Conservation (phyloP, 192 early-diverging fungal species). For the Entophlyctis luteolus region DNA sequence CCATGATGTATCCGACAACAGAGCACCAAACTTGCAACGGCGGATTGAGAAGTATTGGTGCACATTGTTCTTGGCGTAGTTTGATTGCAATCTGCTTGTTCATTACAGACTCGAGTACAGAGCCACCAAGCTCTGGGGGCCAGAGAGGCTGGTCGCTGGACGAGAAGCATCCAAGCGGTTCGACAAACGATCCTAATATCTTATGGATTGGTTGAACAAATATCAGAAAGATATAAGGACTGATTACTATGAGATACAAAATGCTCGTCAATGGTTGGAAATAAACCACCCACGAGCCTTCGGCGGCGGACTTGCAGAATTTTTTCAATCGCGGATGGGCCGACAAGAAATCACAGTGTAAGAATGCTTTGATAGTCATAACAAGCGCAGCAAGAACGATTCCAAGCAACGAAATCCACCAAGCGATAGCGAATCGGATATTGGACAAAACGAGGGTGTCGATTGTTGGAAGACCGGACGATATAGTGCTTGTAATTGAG, state of each 20-base stretch:
- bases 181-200: slow-evolving; percentile 28
- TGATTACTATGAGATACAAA: slow-evolving; percentile 23
- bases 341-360: background rate
- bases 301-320: background rate
- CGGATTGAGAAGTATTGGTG: slow-evolving; percentile 22
- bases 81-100: slow-evolving; percentile 9
- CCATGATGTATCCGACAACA: slow-evolving; percentile 17
- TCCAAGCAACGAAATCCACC: slow-evolving; percentile 31
- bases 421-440: slow-evolving; percentile 29
- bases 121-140: slow-evolving; percentile 17
- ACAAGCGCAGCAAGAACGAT: background rate
- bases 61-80: slow-evolving; percentile 18
- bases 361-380: background rate
- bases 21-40: slow-evolving; percentile 25
- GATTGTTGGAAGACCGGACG: slow-evolving; percentile 14
- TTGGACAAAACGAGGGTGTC: slow-evolving; percentile 6
- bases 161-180: slow-evolving; percentile 30
- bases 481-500: slow-evolving; percentile 6
- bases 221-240: background rate
- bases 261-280: slow-evolving; percentile 25
- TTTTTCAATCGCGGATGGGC: slow-evolving; percentile 6
- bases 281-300: slow-evolving; percentile 22
- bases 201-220: background rate
- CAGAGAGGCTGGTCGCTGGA: slow-evolving; percentile 15
- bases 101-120: background rate